Conservation (phyloP, 331 rosid species). For the Saraca asoca region DNA sequence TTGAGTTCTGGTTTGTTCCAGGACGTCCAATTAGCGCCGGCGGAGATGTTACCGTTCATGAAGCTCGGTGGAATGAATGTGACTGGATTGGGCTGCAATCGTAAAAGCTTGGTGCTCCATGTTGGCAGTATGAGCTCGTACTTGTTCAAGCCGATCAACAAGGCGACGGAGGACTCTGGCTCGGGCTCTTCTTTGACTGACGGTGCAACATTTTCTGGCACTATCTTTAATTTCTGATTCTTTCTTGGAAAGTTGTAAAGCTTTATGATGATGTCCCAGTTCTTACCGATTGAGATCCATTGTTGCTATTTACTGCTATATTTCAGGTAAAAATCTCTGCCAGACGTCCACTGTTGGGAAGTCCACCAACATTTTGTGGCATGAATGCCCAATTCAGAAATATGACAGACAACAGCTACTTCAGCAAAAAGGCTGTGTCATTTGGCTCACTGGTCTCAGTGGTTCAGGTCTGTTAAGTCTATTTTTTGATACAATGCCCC, state of each 20-base stretch:
- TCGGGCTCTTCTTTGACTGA: conserved; percentile 26
- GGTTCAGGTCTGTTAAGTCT: conserved; percentile 82
- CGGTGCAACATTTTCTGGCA: conserved; percentile 55
- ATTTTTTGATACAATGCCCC: too few relatives aligned
- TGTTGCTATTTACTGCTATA: too few relatives aligned
- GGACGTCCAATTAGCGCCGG: conserved; percentile 27
- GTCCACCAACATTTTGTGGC: conserved; percentile 87
- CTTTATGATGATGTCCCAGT: too few relatives aligned
- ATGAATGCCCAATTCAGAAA: conserved; percentile 68
- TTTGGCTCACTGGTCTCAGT: conserved; percentile 96
- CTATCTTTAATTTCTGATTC: conserved; percentile 10
- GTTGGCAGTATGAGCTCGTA: conserved; percentile 23
- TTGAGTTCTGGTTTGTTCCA: background rate
- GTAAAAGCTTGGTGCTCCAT: conserved; percentile 25
- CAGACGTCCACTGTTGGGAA: conserved; percentile 65
- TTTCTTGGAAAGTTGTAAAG: conserved; percentile 2
- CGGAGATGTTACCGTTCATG: conserved; percentile 37
- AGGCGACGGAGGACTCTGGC: conserved; percentile 41
- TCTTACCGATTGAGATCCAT: too few relatives aligned
- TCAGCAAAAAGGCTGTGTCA: conserved; percentile 90
- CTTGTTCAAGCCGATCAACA: conserved; percentile 37
- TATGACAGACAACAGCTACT: conserved; percentile 76
- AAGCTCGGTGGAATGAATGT: conserved; percentile 43
- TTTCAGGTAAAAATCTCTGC: conserved; percentile 52
- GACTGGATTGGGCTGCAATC: conserved; percentile 36